Evolutionary conservation across 2,329 filamentous ascomycete genomes (phyloP), one percentile per base, ranked within the genome.

Genomic region (Orbilia blumenaviensis): DNA sequence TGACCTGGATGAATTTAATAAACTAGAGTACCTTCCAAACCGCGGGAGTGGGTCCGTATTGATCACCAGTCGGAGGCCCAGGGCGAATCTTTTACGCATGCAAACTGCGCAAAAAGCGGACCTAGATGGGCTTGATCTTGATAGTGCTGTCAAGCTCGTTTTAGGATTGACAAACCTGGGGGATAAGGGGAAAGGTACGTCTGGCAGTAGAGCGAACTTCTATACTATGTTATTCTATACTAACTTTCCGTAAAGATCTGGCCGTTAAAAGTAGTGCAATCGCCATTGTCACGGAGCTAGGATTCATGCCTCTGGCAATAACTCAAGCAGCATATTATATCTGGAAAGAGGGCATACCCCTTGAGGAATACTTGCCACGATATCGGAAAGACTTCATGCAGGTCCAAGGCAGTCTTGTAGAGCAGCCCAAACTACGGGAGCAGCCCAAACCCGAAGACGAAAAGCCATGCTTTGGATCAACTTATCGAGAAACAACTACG

Each of bases 341-440:
- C 48, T 44, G 29, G n/a, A 18, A 72, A 50, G 16, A 1, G 12
- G 9, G 16, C 29, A 50, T 50, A 7, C 12, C 1, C 1, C 12
- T 32, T 18, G 25, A 16, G 1, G 25, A 29, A 16, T 50, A 50
- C 25, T n/a, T 50, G 25, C 46, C 12, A 16, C 46, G 1, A 2
- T 79, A 78, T 27, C 44, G 64, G 10, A 34, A 63, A 16, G 67
- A 72, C 14, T 77, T 67, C 25, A 63, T 73, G 60, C 27, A 54
- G 54, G 46, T 16, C 12, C 46, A 29, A 50, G 14, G 23, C 16
- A n/a, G n/a, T n/a, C n/a, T n/a, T n/a, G n/a, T n/a, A n/a, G n/a
- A n/a, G n/a, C n/a, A n/a, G n/a, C n/a, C n/a, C n/a, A n/a, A n/a
- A n/a, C n/a, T n/a, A n/a, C n/a, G n/a, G n/a, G n/a, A n/a, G n/a